Conservation (phyloP, 2,329 filamentous ascomycete species). For the Pestalotiopsis sp. region DNA sequence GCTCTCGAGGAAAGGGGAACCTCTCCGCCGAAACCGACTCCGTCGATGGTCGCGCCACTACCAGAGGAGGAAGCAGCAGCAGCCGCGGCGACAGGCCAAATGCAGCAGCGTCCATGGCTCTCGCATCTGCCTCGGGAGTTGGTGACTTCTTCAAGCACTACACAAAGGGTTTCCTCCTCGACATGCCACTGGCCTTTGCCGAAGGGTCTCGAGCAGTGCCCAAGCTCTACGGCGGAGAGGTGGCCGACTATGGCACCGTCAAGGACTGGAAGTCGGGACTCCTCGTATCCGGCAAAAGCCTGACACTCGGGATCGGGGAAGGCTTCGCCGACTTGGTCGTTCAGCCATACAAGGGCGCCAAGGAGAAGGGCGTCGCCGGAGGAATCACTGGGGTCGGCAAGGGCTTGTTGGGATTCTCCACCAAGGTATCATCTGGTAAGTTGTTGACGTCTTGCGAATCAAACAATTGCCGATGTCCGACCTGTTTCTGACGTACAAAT, state of each 20-base stretch:
- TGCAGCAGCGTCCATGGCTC: neutral
- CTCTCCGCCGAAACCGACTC: neutral
- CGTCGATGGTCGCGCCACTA: neutral
- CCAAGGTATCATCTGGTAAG: neutral
- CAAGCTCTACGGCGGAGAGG: neutral
- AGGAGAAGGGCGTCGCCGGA: neutral
- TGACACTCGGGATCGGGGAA: neutral
- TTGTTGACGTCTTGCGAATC: neutral
- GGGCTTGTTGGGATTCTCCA: conserved; percentile 1
- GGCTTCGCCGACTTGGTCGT: conserved; percentile 7
- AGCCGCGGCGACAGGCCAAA: neutral
- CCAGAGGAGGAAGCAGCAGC: neutral
- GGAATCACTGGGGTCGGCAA: neutral
- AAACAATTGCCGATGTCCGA: too few species aligned
- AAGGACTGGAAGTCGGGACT: conserved; percentile 6
- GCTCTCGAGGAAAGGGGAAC: neutral
- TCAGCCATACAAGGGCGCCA: neutral
- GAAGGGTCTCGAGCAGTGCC: conserved; percentile 1
- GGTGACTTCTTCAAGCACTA: neutral
- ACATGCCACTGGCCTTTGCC: conserved; percentile 1
- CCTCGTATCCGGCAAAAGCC: neutral
- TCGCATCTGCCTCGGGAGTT: neutral
- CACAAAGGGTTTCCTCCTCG: neutral
- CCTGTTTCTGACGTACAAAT: neutral
- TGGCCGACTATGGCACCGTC: neutral